Evolutionary conservation across 2,329 filamentous ascomycete species (phyloP).

Genomic region (Microsporum audouinii): DNA sequence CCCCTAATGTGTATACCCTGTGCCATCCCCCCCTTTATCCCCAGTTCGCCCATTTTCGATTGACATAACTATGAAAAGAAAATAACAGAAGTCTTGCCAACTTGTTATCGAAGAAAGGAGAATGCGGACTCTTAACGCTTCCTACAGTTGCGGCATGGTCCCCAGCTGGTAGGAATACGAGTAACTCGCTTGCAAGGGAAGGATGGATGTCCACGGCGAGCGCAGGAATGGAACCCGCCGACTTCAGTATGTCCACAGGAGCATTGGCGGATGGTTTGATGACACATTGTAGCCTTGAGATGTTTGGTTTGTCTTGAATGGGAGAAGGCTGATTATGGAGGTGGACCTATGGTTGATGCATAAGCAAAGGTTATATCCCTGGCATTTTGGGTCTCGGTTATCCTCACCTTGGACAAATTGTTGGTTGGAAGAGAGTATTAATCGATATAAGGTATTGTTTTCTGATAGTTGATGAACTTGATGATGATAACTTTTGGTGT

Average conservation of each 20-base stretch:
- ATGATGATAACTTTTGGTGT: neutral
- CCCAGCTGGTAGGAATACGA: slow-evolving; percentile 9
- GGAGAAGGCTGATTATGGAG: neutral
- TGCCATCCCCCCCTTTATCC: neutral
- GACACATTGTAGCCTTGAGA: slow-evolving; percentile 8
- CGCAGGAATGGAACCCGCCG: slow-evolving; percentile 10
- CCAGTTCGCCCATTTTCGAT: neutral
- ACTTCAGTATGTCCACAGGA: slow-evolving; percentile 9
- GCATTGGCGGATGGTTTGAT: slow-evolving; percentile 10
- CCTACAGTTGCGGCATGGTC: slow-evolving; percentile 7
- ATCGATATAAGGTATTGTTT: neutral
- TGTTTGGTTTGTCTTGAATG: neutral
- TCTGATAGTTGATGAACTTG: neutral
- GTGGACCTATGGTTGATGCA: neutral
- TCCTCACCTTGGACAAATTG: neutral
- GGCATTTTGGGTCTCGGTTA: neutral
- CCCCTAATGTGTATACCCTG: neutral
- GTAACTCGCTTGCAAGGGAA: slow-evolving; percentile 1
- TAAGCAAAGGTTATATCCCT: neutral
- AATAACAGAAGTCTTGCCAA: neutral
- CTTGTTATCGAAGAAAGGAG: neutral
- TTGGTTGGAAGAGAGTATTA: neutral
- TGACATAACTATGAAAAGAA: neutral
- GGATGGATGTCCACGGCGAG: neutral
- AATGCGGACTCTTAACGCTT: neutral